phyloP scores from a whole-genome alignment of 2,329 filamentous ascomycete genomes.

The Penicillium sp. region DNA sequence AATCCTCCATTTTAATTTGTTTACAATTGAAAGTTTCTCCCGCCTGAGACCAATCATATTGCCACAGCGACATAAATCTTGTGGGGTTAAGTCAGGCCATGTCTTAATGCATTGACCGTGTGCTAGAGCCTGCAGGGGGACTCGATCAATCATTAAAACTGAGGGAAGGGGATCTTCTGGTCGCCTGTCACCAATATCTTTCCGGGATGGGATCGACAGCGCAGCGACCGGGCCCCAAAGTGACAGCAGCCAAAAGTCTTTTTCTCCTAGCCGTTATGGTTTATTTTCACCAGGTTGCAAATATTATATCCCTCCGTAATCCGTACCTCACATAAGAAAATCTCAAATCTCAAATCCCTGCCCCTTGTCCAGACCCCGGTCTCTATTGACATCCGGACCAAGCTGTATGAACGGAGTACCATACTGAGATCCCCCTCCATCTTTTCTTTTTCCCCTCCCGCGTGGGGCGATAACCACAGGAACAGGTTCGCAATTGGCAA shows the following conservation, averaged over 20 bases:
- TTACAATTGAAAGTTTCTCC: constrained; percentile 4
- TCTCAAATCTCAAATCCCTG: not conserved
- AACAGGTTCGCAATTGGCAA: constrained; percentile 14
- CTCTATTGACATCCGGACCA: constrained; percentile 5
- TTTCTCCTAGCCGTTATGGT: not conserved
- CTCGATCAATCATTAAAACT: constrained; percentile 15
- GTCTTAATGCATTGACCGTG: constrained; percentile 21
- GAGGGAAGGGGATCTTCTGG: constrained; percentile 3
- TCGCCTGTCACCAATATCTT: constrained; percentile 14
- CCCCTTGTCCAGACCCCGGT: not conserved
- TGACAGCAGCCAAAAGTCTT: constrained; percentile 19
- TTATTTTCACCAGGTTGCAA: not conserved
- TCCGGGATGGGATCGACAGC: constrained; percentile 22
- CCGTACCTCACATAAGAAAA: not conserved
- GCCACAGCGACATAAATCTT: constrained; percentile 4
- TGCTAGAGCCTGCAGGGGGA: constrained; percentile 16
- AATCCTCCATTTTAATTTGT: constrained; percentile 9
- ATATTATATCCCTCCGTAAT: constrained; percentile 1
- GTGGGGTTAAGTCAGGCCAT: constrained; percentile 12
- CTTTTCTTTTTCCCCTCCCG: constrained; percentile 12
- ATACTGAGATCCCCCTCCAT: constrained; percentile 1
- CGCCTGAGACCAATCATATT: constrained; percentile 14
- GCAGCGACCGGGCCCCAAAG: constrained; percentile 19
- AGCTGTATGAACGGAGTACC: not conserved
- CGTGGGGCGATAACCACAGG: constrained; percentile 15